Conservation (phyloP, 352 stramenopile species). For the Globisporangium polare region DNA sequence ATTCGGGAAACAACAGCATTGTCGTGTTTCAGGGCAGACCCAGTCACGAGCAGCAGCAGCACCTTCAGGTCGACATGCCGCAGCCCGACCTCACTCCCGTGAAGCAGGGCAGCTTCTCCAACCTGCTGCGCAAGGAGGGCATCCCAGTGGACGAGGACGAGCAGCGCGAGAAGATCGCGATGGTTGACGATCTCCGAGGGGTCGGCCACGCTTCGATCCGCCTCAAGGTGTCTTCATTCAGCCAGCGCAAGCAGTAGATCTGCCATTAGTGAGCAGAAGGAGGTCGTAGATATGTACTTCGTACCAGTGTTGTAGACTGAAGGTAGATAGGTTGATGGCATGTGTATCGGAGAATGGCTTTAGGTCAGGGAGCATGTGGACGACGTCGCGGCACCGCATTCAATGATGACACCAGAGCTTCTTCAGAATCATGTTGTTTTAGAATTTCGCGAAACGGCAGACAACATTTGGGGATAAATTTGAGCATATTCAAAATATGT, state of each 20-base stretch:
- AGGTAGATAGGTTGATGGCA: background rate
- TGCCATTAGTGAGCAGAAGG: background rate
- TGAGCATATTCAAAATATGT: background rate
- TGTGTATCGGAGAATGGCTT: background rate
- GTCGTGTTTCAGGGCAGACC: background rate
- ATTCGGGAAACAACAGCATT: background rate
- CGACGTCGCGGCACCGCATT: background rate
- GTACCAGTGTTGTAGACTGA: too few species aligned
- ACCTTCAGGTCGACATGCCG: background rate
- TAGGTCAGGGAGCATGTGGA: background rate
- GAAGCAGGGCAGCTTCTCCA: slow-evolving; percentile 39
- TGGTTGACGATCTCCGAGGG: slow-evolving; percentile 38
- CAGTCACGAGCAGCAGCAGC: background rate
- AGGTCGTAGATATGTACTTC: background rate
- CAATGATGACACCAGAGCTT: slow-evolving; percentile 3
- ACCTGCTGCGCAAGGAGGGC: slow-evolving; percentile 38
- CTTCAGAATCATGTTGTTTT: background rate
- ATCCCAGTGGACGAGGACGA: slow-evolving; percentile 48
- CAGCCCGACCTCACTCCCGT: slow-evolving; percentile 32
- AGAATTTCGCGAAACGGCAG: background rate
- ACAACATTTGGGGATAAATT: background rate
- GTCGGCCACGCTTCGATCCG: slow-evolving; percentile 19
- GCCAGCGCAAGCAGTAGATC: background rate
- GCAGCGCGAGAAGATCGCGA: slow-evolving; percentile 22
- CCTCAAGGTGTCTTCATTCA: slow-evolving; percentile 13